Evolutionary conservation across 768 basidiomycete genomes (phyloP).

Genomic region (Paxillus rubicundulus): DNA sequence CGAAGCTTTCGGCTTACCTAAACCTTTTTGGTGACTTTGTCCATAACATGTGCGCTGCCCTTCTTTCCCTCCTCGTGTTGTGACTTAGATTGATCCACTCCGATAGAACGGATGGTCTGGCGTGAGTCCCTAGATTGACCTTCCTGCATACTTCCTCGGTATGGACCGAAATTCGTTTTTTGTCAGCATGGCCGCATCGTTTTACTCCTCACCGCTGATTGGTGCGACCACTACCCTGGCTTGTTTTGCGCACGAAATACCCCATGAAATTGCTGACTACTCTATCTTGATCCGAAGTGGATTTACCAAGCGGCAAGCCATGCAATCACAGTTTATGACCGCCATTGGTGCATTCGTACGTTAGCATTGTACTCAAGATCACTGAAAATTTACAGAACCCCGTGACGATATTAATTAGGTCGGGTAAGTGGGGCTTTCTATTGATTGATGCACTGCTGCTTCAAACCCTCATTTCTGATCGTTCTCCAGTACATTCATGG

Average conservation of each 20-base stretch:
- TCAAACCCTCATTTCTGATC: conserved; percentile 3
- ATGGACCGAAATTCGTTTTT: conserved; percentile 1
- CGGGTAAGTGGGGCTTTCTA: conserved; percentile 26
- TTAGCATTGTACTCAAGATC: conserved; percentile 11
- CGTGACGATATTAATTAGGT: conserved; percentile 32
- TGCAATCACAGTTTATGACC: conserved; percentile 91
- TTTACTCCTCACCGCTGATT: conserved; percentile 91
- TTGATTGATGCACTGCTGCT: conserved; percentile 4
- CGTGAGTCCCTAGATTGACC: conserved; percentile 48
- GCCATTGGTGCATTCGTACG: conserved; percentile 87
- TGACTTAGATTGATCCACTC: conserved; percentile 14
- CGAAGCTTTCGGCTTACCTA: conserved; percentile 87
- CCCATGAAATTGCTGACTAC: conserved; percentile 96
- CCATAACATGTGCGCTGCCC: conserved; percentile 72
- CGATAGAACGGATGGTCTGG: conserved; percentile 84
- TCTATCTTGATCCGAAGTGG: conserved; percentile 90
- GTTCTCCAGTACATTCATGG: conserved; percentile 71
- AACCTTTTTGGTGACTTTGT: conserved; percentile 94
- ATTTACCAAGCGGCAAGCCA: conserved; percentile 87
- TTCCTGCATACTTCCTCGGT: conserved; percentile 4
- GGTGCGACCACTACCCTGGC: conserved; percentile 94
- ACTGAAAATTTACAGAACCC: conserved; percentile 11
- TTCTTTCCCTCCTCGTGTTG: conserved; percentile 12
- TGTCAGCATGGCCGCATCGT: conserved; percentile 88
- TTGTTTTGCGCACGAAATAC: conserved; percentile 93